Base-by-base conservation (phyloP, 148 eudicot genomes). In the Agrostemma githago region DNA sequence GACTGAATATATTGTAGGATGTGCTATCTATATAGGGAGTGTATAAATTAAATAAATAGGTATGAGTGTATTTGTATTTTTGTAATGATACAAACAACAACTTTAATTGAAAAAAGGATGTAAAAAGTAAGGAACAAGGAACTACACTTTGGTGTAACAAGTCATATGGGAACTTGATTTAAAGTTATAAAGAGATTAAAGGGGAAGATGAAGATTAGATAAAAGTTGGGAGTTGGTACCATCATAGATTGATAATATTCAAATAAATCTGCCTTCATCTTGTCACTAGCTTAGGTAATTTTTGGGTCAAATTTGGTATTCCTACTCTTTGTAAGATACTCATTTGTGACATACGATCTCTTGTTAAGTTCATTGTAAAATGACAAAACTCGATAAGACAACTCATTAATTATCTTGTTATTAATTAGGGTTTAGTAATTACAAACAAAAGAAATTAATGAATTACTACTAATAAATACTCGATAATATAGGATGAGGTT, bases 141-240 rank as follows among this genome's bases (percentile, higher is more conserved):
- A 42, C 11, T 14, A 34, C 20, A 21, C 68, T 10, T 61, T 73
- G 41, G 68, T 73, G 68, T 19, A 3, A 20, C 8, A 26, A 73
- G 42, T 20, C 54, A 61, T 11, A 61, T 42, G 68, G 68, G 57
- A 62, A 43, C 42, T 73, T 62, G 34, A 58, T 44, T 61, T 26
- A 44, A 44, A 43, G 65, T 37, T 3, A 26, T 26, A 68, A 68
- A 44, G 54, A 26, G 15, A 10, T 21, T 69, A 21, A 69, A 69
- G 60, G 59, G 26, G 59, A 69, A 69, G 72, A 69, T 51, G 59
- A 69, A 69, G 72, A 69, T 69, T 9, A 46, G 72, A 21, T 69
- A 69, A 69, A 69, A 69, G 72, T 69, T 69, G 56, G 8, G 46
- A 21, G 9, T 6, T 46, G 10, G 10, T 5, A 46, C 7, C 10